Evolutionary conservation across 768 basidiomycete genomes (phyloP).

Genomic region (Russula griseocarnosa): DNA sequence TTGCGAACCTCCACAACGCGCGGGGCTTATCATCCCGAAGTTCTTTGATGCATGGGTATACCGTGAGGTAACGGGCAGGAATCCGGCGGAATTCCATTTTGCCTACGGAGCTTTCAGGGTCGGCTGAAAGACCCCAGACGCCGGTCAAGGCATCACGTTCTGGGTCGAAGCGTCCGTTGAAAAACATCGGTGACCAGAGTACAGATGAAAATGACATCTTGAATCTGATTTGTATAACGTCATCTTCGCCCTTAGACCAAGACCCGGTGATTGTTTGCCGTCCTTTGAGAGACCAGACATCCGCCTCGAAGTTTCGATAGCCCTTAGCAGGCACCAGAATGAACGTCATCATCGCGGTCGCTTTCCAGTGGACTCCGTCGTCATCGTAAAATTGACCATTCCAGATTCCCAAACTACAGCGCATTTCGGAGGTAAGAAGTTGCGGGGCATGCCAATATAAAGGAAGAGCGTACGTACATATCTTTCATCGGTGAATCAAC

Average conservation of each 20-base stretch:
- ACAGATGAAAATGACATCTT: slow-evolving; percentile 19
- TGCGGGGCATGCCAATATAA: background rate
- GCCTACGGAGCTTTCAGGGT: background rate
- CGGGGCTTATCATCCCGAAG: slow-evolving; percentile 30
- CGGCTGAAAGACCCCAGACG: background rate
- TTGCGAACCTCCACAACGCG: slow-evolving; percentile 36
- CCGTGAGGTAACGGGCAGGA: slow-evolving; percentile 29
- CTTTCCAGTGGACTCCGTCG: background rate
- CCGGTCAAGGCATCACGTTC: slow-evolving; percentile 18
- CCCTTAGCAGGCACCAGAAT: slow-evolving; percentile 15
- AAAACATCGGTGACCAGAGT: slow-evolving; percentile 7
- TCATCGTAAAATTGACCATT: slow-evolving; percentile 18
- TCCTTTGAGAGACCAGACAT: slow-evolving; percentile 19
- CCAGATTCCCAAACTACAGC: slow-evolving; percentile 21
- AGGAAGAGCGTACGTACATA: slow-evolving; percentile 7
- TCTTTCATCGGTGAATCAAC: slow-evolving; percentile 16
- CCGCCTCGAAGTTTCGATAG: slow-evolving; percentile 16
- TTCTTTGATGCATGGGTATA: slow-evolving; percentile 31
- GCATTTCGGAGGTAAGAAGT: background rate
- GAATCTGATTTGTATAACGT: slow-evolving; percentile 21
- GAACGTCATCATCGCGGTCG: slow-evolving; percentile 19
- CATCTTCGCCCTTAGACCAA: slow-evolving; percentile 24
- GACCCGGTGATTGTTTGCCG: slow-evolving; percentile 26
- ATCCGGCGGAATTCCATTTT: slow-evolving; percentile 32
- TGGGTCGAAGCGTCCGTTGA: slow-evolving; percentile 10